phyloP scores from a whole-genome alignment of 768 basidiomycete genomes.

The Suillus hirtellus region DNA sequence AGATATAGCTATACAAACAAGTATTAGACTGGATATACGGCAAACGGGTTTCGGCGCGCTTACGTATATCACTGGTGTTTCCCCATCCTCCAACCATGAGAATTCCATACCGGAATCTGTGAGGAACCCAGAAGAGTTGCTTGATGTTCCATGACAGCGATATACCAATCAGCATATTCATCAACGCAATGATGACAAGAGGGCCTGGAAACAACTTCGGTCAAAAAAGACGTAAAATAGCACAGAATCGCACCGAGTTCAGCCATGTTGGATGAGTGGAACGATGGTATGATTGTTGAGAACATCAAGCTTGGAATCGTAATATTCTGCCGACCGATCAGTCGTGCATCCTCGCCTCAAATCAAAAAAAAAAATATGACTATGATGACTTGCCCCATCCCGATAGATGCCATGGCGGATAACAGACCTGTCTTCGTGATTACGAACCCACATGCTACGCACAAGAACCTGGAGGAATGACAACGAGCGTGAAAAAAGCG shows the following conservation, averaged over 20 bases:
- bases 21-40: background rate
- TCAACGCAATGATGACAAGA: conserved; percentile 55
- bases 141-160: conserved; percentile 54
- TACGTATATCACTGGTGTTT: conserved; percentile 73
- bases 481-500: conserved; percentile 9
- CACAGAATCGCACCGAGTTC: conserved; percentile 46
- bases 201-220: conserved; percentile 48
- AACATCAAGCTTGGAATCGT: conserved; percentile 59
- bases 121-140: conserved; percentile 74
- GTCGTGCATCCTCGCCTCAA: no score
- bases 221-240: background rate
- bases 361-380: conserved; percentile 27
- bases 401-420: conserved; percentile 55
- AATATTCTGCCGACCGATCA: conserved; percentile 6
- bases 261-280: conserved; percentile 54
- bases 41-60: conserved; percentile 22
- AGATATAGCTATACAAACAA: conserved; percentile 51
- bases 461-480: conserved; percentile 46
- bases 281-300: conserved; percentile 70
- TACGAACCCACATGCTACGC: conserved; percentile 53
- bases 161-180: conserved; percentile 61
- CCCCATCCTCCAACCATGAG: conserved; percentile 68
- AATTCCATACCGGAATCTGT: conserved; percentile 72
- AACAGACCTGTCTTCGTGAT: conserved; percentile 64
- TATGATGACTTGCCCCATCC: conserved; percentile 61